Evolutionary conservation across 2,329 filamentous ascomycete genomes (phyloP).

Genomic region (Alternaria sp.): DNA sequence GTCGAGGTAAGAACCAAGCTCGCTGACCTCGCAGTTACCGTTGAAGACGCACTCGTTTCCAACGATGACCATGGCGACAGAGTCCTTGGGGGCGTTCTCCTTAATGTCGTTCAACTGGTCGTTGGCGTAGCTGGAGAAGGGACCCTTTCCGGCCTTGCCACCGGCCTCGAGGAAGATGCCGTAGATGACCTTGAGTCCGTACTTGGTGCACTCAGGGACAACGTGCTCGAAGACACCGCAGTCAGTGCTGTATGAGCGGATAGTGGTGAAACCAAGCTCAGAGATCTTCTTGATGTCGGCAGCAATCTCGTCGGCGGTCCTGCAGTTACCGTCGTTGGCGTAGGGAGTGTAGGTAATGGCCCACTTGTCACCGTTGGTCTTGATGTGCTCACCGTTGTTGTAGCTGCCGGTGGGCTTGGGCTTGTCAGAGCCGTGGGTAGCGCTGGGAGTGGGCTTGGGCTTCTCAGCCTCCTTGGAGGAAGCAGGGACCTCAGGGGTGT

Average conservation of each 20-base stretch:
- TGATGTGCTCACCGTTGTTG: conserved; percentile 35
- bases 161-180: conserved; percentile 81
- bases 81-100: conserved; percentile 70
- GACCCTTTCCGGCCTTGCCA: conserved; percentile 53
- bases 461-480: conserved; percentile 15
- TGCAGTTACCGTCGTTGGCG: conserved; percentile 52
- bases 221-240: conserved; percentile 81
- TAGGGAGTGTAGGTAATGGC: conserved; percentile 59
- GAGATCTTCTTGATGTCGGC: conserved; percentile 52
- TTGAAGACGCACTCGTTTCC: conserved; percentile 92
- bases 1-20: conserved; percentile 74
- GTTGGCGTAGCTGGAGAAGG: conserved; percentile 62
- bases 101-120: conserved; percentile 77
- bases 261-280: conserved; percentile 64
- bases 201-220: conserved; percentile 68
- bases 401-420: conserved; percentile 40
- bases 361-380: conserved; percentile 55
- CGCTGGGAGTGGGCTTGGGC: conserved; percentile 26
- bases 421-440: conserved; percentile 29
- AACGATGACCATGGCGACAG: conserved; percentile 80
- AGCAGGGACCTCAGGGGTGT: not conserved
- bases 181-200: conserved; percentile 80
- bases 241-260: conserved; percentile 90
- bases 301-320: conserved; percentile 47
- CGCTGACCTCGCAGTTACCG: conserved; percentile 66